Evolutionary conservation across 441 rosid genomes (phyloP).

Genomic region (Arabidopsis hybrid): DNA sequence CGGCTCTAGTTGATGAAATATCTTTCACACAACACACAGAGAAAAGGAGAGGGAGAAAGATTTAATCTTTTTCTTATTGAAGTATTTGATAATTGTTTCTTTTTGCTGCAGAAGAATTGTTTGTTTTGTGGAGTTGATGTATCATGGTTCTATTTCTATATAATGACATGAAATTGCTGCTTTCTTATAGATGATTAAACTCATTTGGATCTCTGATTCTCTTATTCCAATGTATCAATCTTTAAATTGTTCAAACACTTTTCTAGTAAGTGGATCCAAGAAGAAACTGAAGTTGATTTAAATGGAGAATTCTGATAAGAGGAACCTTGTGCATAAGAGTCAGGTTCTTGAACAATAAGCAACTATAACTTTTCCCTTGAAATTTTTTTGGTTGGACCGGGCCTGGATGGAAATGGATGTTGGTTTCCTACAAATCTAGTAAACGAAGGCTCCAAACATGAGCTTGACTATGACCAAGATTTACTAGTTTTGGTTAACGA

Average conservation of each 20-base stretch:
- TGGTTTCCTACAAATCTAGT: too few species aligned
- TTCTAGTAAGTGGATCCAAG: not conserved
- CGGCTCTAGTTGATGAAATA: conserved; percentile 31
- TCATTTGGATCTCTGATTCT: conserved; percentile 9
- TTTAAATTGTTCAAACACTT: not conserved
- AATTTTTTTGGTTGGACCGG: too few species aligned
- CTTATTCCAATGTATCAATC: not conserved
- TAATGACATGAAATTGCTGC: conserved; percentile 13
- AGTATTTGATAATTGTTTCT: conserved; percentile 29
- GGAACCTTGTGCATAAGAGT: not conserved
- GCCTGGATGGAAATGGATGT: too few species aligned
- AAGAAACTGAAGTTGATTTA: not conserved
- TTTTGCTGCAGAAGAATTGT: conserved; percentile 8
- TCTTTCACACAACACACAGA: conserved; percentile 19
- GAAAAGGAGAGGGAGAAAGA: not conserved
- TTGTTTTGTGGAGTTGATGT: conserved; percentile 27
- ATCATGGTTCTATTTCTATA: conserved; percentile 17
- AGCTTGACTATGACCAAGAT: too few species aligned
- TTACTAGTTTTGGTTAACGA: not conserved
- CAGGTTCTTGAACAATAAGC: not conserved
- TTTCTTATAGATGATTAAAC: not conserved
- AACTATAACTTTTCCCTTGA: too few species aligned
- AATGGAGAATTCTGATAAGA: not conserved
- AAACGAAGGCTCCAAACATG: too few species aligned
- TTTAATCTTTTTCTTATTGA: conserved; percentile 3